Evolutionary conservation across 345 rosid genomes (phyloP), one percentile per base, ranked within the genome.

Genomic region (Moricandia moricandioides): DNA sequence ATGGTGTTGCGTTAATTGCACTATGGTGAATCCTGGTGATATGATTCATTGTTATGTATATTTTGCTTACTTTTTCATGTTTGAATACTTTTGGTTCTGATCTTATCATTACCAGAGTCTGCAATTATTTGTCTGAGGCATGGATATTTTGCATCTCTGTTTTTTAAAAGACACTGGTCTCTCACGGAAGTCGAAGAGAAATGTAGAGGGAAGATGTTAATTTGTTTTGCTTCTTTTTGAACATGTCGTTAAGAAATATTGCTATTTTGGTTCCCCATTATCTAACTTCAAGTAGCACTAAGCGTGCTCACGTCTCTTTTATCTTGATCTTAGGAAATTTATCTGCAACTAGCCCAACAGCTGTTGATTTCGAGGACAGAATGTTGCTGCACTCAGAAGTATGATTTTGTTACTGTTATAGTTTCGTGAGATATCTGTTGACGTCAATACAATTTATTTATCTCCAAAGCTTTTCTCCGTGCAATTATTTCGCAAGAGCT

Each of bases 311-410:
- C 30, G 47, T 69, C 58, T 37, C 71, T 71, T 67, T 54, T 73
- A 47, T 65, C 17, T 39, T 54, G 37, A 67, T 29, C 40, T 26
- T 55, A 3, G 82, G 81, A 78, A 45, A 52, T 74, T 80, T 82
- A 67, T 64, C 83, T 29, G 74, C 79, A 31, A 74, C 75, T 62
- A 71, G 84, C 80, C 62, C 82, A 33, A 90, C 97, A 7, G 96
- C 82, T 33, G 78, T 95, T 76, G 99, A 92, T 26, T 92, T 95
- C 75, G 97, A 92, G 71, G 88, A 92, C 83, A 90, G 93, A 77
- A 89, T 92, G 99, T 71, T 95, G 96, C 83, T 92, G 59, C 99
- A 92, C 80, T 88, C 91, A 83, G 97, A 92, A 80, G 97, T 90
- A 89, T 77, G 88, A 75, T 61, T 73, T 56, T 74, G 33, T 66